Evolutionary conservation across 805 yeast genomes (phyloP).

Genomic region (Ogataea ramenticola): DNA sequence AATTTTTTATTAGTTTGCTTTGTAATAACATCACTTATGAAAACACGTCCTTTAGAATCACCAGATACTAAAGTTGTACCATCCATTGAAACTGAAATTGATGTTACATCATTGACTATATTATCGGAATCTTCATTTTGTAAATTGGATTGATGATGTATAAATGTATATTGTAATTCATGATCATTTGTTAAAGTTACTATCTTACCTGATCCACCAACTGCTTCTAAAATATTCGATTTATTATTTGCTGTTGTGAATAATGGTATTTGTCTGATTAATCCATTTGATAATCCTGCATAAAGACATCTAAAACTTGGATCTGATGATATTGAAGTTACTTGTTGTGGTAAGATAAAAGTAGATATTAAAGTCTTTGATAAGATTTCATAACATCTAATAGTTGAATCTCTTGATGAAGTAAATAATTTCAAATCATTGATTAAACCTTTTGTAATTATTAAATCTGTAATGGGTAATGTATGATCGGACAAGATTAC

Average conservation of each 20-base stretch:
- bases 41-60: conserved; percentile 61
- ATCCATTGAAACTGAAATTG: conserved; percentile 59
- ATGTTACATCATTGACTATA: conserved; percentile 33
- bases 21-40: conserved; percentile 61
- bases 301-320: conserved; percentile 74
- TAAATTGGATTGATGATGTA: conserved; percentile 35
- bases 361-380: conserved; percentile 50
- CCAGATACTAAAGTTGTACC: conserved; percentile 71
- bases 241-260: conserved; percentile 30
- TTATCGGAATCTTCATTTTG: background rate
- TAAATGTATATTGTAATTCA: conserved; percentile 42
- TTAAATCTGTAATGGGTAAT: conserved; percentile 34
- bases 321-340: conserved; percentile 57
- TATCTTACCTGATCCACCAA: conserved; percentile 52
- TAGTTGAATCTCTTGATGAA: conserved; percentile 65
- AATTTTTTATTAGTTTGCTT: conserved; percentile 60
- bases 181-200: conserved; percentile 45
- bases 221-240: conserved; percentile 38
- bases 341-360: conserved; percentile 55
- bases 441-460: conserved; percentile 38
- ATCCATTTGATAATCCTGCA: conserved; percentile 61
- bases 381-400: conserved; percentile 59
- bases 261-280: conserved; percentile 48
- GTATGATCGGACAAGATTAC: conserved; percentile 57
- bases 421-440: conserved; percentile 62